These are phyloP conservation scores for Epichloe festucae DNA, from an alignment of 2,329 filamentous ascomycete genomes.

Conservation along the genomic window DNA sequence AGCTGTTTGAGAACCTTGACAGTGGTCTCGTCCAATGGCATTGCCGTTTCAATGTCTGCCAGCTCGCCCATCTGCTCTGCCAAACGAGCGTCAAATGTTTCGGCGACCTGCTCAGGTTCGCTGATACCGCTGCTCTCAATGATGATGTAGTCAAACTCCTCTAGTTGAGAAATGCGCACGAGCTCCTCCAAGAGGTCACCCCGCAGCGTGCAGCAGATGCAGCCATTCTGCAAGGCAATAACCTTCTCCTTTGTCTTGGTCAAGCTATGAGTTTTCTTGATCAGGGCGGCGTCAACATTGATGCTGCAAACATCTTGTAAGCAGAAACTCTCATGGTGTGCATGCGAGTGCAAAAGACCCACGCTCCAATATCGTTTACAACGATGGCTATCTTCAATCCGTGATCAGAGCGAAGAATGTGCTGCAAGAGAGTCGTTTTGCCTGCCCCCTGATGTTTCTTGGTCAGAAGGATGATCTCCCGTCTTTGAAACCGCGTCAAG, in stretches of 20 bases:
- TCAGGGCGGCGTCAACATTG: constrained; percentile 52
- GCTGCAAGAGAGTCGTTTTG: constrained; percentile 57
- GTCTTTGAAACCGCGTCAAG: background rate
- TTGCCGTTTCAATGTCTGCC: constrained; percentile 16
- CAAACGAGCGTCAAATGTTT: constrained; percentile 52
- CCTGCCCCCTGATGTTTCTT: constrained; percentile 42
- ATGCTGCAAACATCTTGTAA: constrained; percentile 24
- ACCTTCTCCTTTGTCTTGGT: constrained; percentile 50
- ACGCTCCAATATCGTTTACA: constrained; percentile 59
- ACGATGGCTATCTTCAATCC: constrained; percentile 58
- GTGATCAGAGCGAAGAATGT: constrained; percentile 55
- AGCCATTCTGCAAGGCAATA: constrained; percentile 58
- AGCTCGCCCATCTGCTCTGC: constrained; percentile 31
- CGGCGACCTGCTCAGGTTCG: constrained; percentile 60
- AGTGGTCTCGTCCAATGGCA: constrained; percentile 22
- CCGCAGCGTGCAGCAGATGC: constrained; percentile 64
- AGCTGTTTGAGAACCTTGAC: constrained; percentile 23
- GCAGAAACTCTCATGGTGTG: background rate
- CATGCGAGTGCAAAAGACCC: constrained; percentile 9
- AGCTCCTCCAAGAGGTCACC: constrained; percentile 60
- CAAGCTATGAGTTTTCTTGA: constrained; percentile 41
- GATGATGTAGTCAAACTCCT: constrained; percentile 56
- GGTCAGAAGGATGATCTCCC: background rate
- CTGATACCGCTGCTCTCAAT: constrained; percentile 63
- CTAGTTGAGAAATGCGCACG: constrained; percentile 46